Percentiles rank a stretch among this genome's conserved stretches.
Evolutionary conservation across 2,329 filamentous ascomycete species (phyloP).

Genomic region (Arthrobotrys sinensis): DNA sequence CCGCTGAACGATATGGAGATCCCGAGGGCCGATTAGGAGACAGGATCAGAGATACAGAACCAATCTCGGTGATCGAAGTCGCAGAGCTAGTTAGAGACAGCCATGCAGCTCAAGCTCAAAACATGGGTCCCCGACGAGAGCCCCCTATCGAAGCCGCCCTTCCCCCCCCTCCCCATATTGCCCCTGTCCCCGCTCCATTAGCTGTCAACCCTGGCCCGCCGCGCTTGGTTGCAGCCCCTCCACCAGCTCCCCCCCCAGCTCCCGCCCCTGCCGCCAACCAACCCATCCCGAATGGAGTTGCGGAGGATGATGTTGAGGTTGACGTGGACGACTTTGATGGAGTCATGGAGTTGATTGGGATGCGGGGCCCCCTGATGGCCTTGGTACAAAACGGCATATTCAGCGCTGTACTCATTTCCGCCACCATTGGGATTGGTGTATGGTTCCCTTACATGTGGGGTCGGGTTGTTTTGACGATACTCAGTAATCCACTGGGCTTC

Average conservation of each 20-base stretch:
- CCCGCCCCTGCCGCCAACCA: constrained; percentile 34
- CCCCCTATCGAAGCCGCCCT: not conserved
- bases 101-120: constrained; percentile 21
- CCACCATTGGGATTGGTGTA: constrained; percentile 87
- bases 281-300: constrained; percentile 35
- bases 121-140: constrained; percentile 4
- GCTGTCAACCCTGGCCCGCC: constrained; percentile 31
- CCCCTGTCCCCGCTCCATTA: constrained; percentile 18
- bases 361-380: constrained; percentile 91
- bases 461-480: constrained; percentile 78
- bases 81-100: constrained; percentile 49
- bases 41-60: constrained; percentile 48
- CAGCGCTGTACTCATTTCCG: constrained; percentile 88
- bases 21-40: constrained; percentile 40
- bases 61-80: constrained; percentile 45
- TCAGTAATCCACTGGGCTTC: constrained; percentile 64
- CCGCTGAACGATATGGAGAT: constrained; percentile 46
- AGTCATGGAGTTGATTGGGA: constrained; percentile 93
- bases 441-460: constrained; percentile 94
- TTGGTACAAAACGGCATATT: constrained; percentile 96
- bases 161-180: not conserved
- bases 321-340: constrained; percentile 96
- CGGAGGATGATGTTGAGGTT: constrained; percentile 69
- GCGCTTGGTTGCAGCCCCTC: not conserved
- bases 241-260: constrained; percentile 23